Evolutionary conservation across 768 basidiomycete genomes (phyloP).

Genomic region (Xerocomus brunneocitrinus): DNA sequence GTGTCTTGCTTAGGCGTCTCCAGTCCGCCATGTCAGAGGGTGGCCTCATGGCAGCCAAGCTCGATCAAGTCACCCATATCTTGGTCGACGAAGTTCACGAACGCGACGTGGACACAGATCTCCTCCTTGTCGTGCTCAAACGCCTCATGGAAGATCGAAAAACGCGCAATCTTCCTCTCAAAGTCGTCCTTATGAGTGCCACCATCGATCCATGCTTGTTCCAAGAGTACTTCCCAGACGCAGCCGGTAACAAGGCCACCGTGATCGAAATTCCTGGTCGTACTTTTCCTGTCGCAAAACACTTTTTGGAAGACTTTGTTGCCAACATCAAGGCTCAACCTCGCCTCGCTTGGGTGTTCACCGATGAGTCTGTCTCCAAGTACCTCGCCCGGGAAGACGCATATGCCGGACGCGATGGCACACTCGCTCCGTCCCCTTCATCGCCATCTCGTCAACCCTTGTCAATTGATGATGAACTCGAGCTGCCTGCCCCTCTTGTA

Average conservation of each 20-base stretch:
- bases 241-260: slow-evolving; percentile 52
- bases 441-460: slow-evolving; percentile 6
- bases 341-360: slow-evolving; percentile 57
- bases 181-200: slow-evolving; percentile 92
- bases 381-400: slow-evolving; percentile 63
- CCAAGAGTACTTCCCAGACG: slow-evolving; percentile 78
- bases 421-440: slow-evolving; percentile 1
- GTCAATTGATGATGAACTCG: slow-evolving; percentile 50
- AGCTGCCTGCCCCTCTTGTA: slow-evolving; percentile 76
- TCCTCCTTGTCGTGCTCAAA: slow-evolving; percentile 85
- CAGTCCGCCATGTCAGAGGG: slow-evolving; percentile 63
- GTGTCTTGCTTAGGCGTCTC: slow-evolving; percentile 81
- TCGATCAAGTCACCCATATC: slow-evolving; percentile 85
- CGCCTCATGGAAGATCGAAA: slow-evolving; percentile 73
- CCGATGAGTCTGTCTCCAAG: slow-evolving; percentile 62
- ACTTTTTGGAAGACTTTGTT: slow-evolving; percentile 77
- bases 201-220: slow-evolving; percentile 91
- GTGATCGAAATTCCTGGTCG: slow-evolving; percentile 87
- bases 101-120: slow-evolving; percentile 89
- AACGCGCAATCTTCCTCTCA: slow-evolving; percentile 65
- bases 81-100: slow-evolving; percentile 96
- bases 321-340: slow-evolving; percentile 41
- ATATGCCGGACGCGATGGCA: slow-evolving; percentile 10
- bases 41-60: slow-evolving; percentile 28
- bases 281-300: slow-evolving; percentile 80